These are phyloP conservation scores for Chlorella sp. DNA, from an alignment of 139 green algal species.

Conservation along the genomic window DNA sequence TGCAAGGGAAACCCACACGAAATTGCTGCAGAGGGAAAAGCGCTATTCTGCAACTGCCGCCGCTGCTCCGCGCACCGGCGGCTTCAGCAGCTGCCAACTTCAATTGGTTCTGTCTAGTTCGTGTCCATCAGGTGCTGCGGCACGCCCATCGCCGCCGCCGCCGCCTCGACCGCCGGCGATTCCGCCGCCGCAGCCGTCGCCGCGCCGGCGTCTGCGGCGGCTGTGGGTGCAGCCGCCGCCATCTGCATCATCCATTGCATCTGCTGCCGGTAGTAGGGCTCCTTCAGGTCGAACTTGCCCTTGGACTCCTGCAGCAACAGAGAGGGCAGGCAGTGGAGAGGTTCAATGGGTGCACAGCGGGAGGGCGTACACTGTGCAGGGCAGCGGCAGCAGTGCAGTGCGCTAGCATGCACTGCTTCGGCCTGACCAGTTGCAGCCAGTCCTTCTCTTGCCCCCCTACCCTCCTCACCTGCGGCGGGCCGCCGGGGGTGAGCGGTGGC, in stretches of 20 bases:
- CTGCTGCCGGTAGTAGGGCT: slow-evolving; percentile 90
- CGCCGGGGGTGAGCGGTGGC: slow-evolving; percentile 53
- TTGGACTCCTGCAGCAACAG: not conserved
- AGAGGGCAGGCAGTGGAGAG: not conserved
- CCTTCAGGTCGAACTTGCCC: slow-evolving; percentile 90
- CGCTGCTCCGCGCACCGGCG: too few species aligned
- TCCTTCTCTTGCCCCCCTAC: not conserved
- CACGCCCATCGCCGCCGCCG: not conserved
- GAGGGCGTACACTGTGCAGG: not conserved
- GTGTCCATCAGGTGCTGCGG: not conserved
- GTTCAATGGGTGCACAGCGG: not conserved
- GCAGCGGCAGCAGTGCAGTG: not conserved
- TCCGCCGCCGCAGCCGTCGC: not conserved
- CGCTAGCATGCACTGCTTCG: not conserved
- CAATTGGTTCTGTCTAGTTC: not conserved
- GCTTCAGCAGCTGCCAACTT: too few species aligned
- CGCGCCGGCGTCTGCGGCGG: not conserved
- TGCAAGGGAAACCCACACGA: too few species aligned
- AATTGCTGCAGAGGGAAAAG: too few species aligned
- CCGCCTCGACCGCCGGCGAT: not conserved
- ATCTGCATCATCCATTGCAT: slow-evolving; percentile 35
- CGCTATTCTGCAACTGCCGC: too few species aligned
- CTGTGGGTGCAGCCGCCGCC: not conserved
- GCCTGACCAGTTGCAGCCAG: not conserved
- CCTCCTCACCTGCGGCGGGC: slow-evolving; percentile 50